Evolutionary conservation across 2,329 filamentous ascomycete genomes (phyloP).

Genomic region (Aspergillus fructus): DNA sequence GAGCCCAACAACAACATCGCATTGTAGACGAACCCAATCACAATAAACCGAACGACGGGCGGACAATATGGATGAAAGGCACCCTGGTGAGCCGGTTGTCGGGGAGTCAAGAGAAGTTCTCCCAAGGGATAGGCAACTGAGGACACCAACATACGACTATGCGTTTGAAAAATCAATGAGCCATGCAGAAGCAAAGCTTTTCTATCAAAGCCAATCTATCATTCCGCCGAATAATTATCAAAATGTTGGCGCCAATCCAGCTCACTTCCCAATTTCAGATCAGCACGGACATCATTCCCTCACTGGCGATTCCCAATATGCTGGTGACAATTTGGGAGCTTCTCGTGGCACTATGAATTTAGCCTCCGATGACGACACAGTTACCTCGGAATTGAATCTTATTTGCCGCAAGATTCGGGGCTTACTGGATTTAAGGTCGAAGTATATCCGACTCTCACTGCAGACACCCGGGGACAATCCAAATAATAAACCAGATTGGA

Average conservation of each 20-base stretch:
- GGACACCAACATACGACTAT: conserved; percentile 89
- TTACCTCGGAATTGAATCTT: conserved; percentile 77
- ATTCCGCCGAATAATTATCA: not conserved
- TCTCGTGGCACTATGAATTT: conserved; percentile 63
- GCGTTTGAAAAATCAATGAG: conserved; percentile 92
- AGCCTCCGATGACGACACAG: conserved; percentile 71
- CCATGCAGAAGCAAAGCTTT: conserved; percentile 90
- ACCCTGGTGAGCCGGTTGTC: conserved; percentile 2
- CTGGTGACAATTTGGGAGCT: conserved; percentile 59
- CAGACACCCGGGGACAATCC: conserved; percentile 84
- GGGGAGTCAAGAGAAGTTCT: conserved; percentile 27
- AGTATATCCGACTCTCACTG: conserved; percentile 81
- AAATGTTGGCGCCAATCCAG: not conserved
- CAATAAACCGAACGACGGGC: not conserved
- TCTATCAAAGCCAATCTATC: conserved; percentile 79
- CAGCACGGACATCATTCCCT: not conserved
- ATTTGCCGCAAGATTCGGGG: conserved; percentile 92
- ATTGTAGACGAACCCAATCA: not conserved
- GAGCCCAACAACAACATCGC: not conserved
- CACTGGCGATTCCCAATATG: conserved; percentile 17
- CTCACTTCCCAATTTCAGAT: conserved; percentile 2
- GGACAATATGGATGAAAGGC: conserved; percentile 14
- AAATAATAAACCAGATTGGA: conserved; percentile 78
- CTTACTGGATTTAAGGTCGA: conserved; percentile 82
- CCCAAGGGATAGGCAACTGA: conserved; percentile 51